Base-by-base conservation (phyloP, 2,329 filamentous ascomycete species). In the Phialocephala subalpina region DNA sequence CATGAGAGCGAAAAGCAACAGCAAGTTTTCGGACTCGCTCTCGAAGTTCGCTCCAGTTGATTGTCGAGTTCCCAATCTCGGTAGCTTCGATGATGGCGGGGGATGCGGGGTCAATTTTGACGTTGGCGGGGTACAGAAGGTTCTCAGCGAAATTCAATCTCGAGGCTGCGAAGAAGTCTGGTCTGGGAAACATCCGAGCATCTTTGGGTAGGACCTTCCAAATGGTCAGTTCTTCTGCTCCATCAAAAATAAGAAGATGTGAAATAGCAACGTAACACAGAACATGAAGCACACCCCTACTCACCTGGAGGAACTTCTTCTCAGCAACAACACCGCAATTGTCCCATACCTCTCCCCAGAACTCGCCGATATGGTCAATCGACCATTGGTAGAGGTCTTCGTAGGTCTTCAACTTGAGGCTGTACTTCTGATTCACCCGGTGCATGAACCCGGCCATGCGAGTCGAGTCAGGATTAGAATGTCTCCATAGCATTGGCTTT, bases 121-220 rank as follows among this genome's bases (percentile, higher is more conserved):
- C 80, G 42, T 86, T 81, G 58, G 83, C 83, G 3, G 95, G 95
- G 77, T 90, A 97, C 3, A 99, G 87, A 62, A 98, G 83, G 77
- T 99, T 99, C 81, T 98, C 93, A 29, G 95, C 94, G 77, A 97
- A 98, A 79, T 98, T 99, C 70, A 98, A 83, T 65, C 83, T 88
- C 16, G 92, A 87, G 11, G 90, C 90, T 64, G 88, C 78, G 78
- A 97, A 98, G 83, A 97, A 98, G 66, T 89, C 82, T 8, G 95
- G 94, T 27, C 93, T 89, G 27, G 95, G 95, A 74, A 94, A 98
- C 85, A 98, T 92, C 56, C 87, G 83, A 6, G 88, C 85, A 62
- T 87, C 79, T 47, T 85, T 77, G 27, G 91, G 87, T 20, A 97
- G 82, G 49, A 93, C 90, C 90, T 94, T 73, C 2, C n/a, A 12